These are phyloP conservation scores for Chytriomyces sp. DNA, from an alignment of 192 early-diverging fungal species.

Conservation along the genomic window DNA sequence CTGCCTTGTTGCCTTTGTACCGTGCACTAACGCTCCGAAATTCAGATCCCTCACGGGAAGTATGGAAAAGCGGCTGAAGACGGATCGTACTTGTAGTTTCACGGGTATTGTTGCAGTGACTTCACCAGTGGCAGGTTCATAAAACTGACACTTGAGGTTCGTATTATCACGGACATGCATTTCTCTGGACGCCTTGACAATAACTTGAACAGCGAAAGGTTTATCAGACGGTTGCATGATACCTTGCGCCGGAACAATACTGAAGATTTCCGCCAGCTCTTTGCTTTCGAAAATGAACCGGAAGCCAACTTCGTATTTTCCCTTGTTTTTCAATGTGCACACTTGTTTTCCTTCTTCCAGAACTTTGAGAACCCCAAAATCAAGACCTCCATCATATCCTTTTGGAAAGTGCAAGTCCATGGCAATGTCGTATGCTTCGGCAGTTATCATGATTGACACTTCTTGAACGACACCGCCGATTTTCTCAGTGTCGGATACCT, in stretches of 20 bases:
- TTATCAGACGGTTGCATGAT: slow-evolving; percentile 68
- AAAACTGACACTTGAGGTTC: slow-evolving; percentile 61
- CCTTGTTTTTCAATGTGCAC: slow-evolving; percentile 47
- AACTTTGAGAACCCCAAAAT: slow-evolving; percentile 67
- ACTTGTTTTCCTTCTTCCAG: slow-evolving; percentile 60
- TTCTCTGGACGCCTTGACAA: slow-evolving; percentile 56
- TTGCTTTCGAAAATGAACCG: slow-evolving; percentile 59
- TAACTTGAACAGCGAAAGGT: slow-evolving; percentile 60
- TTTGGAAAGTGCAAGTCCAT: slow-evolving; percentile 70
- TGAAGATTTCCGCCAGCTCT: slow-evolving; percentile 57
- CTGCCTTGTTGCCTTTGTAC: slow-evolving; percentile 59
- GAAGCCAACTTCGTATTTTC: slow-evolving; percentile 70
- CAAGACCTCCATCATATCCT: slow-evolving; percentile 63
- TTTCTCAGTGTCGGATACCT: slow-evolving; percentile 61
- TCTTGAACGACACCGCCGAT: slow-evolving; percentile 64
- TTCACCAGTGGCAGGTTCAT: slow-evolving; percentile 63
- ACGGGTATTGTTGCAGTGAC: slow-evolving; percentile 60
- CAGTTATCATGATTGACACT: slow-evolving; percentile 59
- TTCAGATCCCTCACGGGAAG: slow-evolving; percentile 64
- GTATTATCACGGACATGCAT: slow-evolving; percentile 49
- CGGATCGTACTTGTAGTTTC: slow-evolving; percentile 58
- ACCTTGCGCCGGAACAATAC: slow-evolving; percentile 56
- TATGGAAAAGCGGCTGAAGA: slow-evolving; percentile 63
- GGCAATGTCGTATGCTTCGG: slow-evolving; percentile 69
- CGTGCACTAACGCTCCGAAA: slow-evolving; percentile 65